phyloP scores from a whole-genome alignment of 2,329 filamentous ascomycete genomes.

The Ambrosiella xylebori region DNA sequence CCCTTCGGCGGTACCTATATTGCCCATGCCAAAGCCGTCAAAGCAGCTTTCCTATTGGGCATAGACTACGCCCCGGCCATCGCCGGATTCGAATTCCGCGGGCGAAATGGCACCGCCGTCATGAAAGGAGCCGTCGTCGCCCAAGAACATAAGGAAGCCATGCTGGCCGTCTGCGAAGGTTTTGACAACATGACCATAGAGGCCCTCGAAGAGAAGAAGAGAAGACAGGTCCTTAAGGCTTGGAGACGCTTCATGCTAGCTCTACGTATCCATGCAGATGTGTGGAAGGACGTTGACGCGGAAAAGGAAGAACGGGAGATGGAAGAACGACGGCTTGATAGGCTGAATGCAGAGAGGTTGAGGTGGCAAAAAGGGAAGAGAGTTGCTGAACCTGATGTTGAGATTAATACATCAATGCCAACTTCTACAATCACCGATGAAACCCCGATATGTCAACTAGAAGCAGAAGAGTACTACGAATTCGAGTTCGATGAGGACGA shows the following conservation, averaged over 20 bases:
- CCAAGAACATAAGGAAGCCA: slow-evolving; percentile 50
- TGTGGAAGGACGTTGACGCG: slow-evolving; percentile 22
- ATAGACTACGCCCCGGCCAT: slow-evolving; percentile 83
- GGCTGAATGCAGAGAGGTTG: not conserved
- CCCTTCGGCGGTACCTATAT: slow-evolving; percentile 67
- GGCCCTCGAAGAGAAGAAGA: slow-evolving; percentile 50
- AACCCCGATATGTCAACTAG: not conserved
- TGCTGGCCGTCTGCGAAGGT: slow-evolving; percentile 50
- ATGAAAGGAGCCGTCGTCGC: slow-evolving; percentile 64
- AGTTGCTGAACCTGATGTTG: too few relatives aligned
- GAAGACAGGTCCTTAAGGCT: slow-evolving; percentile 54
- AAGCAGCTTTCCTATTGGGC: slow-evolving; percentile 57
- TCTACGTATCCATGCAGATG: slow-evolving; percentile 56
- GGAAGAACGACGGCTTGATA: not conserved
- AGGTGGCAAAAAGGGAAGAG: not conserved
- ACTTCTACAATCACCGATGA: too few relatives aligned
- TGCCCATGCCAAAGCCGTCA: slow-evolving; percentile 37
- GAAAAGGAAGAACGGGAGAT: slow-evolving; percentile 4
- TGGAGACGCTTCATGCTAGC: slow-evolving; percentile 54
- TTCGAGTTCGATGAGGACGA: slow-evolving; percentile 2
- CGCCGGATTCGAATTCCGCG: slow-evolving; percentile 76
- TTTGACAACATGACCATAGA: slow-evolving; percentile 49
- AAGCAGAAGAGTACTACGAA: not conserved
- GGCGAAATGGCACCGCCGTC: slow-evolving; percentile 70
- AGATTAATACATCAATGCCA: too few relatives aligned